Conservation (phyloP, 2,329 filamentous ascomycete species). For the Neonectria ditissima region DNA sequence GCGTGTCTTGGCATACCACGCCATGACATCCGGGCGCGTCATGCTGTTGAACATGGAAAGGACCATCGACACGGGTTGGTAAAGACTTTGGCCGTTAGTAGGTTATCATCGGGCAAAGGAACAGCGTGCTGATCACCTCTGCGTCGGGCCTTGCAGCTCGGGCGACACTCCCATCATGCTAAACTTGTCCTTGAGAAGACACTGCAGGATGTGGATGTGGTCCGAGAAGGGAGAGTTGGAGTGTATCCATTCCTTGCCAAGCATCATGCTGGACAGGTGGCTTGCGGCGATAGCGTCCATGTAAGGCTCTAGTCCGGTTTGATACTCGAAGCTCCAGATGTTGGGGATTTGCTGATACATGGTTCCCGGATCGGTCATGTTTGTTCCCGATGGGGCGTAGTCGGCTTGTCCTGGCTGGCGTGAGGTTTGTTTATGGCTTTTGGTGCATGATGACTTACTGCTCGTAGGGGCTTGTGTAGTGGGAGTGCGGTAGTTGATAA, state of each 20-base stretch:
- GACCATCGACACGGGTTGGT: constrained; percentile 48
- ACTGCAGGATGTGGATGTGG: constrained; percentile 45
- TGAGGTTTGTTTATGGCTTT: background rate
- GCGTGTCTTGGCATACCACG: constrained; percentile 55
- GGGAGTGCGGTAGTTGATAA: background rate
- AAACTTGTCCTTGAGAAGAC: constrained; percentile 42
- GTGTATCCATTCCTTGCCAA: constrained; percentile 41
- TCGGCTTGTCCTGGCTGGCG: background rate
- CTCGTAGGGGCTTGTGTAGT: background rate
- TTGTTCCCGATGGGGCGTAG: constrained; percentile 7
- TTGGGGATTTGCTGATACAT: constrained; percentile 45
- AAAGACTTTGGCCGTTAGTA: constrained; percentile 32
- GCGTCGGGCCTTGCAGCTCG: constrained; percentile 19
- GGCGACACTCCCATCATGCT: constrained; percentile 31
- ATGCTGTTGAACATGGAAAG: constrained; percentile 52
- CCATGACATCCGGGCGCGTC: constrained; percentile 50
- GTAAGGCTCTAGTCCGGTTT: constrained; percentile 47
- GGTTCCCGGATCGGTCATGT: constrained; percentile 20
- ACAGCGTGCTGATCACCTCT: constrained; percentile 25
- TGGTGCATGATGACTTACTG: background rate
- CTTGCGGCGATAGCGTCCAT: constrained; percentile 41
- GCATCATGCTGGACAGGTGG: constrained; percentile 33
- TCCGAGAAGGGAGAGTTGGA: constrained; percentile 49
- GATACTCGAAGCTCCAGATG: constrained; percentile 48
- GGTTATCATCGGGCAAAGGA: rapidly evolving